Evolutionary conservation across 805 yeast species (phyloP).

Genomic region (Pichia rugopelliculosa): DNA sequence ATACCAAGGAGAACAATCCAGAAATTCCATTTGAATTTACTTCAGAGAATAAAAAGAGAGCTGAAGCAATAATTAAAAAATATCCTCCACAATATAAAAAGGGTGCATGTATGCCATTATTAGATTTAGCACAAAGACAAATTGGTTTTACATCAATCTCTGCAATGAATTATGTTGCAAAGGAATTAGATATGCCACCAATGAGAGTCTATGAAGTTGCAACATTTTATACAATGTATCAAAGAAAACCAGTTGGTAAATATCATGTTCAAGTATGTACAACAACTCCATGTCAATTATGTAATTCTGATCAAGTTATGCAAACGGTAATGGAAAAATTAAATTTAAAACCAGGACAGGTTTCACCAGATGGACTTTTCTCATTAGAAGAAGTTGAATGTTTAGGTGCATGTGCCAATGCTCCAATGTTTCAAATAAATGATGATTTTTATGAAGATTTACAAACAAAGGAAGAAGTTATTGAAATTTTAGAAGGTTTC

Average conservation of each 20-base stretch:
- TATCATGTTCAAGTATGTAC: constrained; percentile 81
- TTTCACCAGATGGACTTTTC: constrained; percentile 66
- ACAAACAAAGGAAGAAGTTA: constrained; percentile 53
- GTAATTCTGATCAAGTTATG: constrained; percentile 77
- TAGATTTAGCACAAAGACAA: constrained; percentile 84
- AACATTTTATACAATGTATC: constrained; percentile 86
- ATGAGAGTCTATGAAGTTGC: constrained; percentile 94
- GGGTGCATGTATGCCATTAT: constrained; percentile 81
- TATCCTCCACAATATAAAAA: constrained; percentile 84
- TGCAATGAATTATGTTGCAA: constrained; percentile 87
- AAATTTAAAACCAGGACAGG: constrained; percentile 66
- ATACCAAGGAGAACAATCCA: constrained; percentile 60
- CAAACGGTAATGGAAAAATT: constrained; percentile 56
- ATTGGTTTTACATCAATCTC: constrained; percentile 78
- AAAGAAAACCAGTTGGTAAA: constrained; percentile 80
- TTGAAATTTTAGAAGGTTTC: constrained; percentile 52
- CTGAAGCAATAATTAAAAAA: constrained; percentile 66
- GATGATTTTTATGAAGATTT: constrained; percentile 81
- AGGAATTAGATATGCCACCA: constrained; percentile 79
- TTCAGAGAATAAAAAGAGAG: constrained; percentile 55
- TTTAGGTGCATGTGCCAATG: constrained; percentile 87
- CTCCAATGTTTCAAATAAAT: constrained; percentile 79
- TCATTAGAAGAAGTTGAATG: constrained; percentile 86
- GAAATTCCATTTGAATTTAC: constrained; percentile 66
- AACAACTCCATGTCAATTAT: constrained; percentile 82